Percentiles rank a stretch among this genome's conserved stretches.
Evolutionary conservation across 2,329 filamentous ascomycete species (phyloP).

Genomic region (Penicillium sclerotiorum): DNA sequence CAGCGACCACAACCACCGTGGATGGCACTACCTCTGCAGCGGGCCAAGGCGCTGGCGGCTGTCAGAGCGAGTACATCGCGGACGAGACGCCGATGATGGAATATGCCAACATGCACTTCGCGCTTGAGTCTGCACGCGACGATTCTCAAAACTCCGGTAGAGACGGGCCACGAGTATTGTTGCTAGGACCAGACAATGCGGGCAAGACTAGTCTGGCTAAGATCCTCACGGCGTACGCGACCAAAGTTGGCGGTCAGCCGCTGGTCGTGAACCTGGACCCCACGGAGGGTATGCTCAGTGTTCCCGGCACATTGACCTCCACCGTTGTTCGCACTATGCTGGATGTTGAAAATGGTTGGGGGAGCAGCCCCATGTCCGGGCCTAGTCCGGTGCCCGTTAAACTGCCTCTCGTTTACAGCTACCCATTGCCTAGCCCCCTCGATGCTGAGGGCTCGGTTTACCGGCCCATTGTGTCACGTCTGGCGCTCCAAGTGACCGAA

Average conservation of each 20-base stretch:
- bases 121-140: conserved; percentile 72
- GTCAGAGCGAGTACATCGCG: conserved; percentile 67
- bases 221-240: conserved; percentile 77
- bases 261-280: conserved; percentile 84
- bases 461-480: conserved; percentile 70
- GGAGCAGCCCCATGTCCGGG: conserved; percentile 85
- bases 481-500: conserved; percentile 77
- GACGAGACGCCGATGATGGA: conserved; percentile 80
- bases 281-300: conserved; percentile 73
- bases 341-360: conserved; percentile 88
- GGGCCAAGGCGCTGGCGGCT: conserved; percentile 58
- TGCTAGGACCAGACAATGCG: conserved; percentile 74
- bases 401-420: conserved; percentile 87
- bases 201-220: conserved; percentile 84
- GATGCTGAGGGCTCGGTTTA: conserved; percentile 75
- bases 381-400: conserved; percentile 88
- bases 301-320: conserved; percentile 81
- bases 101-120: conserved; percentile 85
- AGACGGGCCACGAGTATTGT: conserved; percentile 77
- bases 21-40: conserved; percentile 34
- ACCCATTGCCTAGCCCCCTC: conserved; percentile 68
- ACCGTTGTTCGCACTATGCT: conserved; percentile 85
- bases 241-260: conserved; percentile 72
- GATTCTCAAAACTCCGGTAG: conserved; percentile 54
- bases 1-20: conserved; percentile 39